Evolutionary conservation across 1,284 basidiomycete genomes (phyloP), one percentile per base, ranked within the genome.

Genomic region (Veloporphyrellus conicus): DNA sequence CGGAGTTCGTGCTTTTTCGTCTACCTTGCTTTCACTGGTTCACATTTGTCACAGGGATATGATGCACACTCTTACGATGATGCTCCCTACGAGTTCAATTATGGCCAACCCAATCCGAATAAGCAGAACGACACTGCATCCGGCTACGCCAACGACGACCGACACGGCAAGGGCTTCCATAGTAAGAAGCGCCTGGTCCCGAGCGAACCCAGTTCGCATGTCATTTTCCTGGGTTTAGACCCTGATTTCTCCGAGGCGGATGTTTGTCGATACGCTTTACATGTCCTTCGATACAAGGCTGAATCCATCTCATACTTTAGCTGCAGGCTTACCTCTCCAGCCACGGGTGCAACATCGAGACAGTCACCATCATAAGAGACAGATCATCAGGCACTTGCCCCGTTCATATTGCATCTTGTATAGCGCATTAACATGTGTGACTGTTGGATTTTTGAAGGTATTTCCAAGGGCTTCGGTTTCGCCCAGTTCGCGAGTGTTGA

Each of bases 381-480:
- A 87, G 88, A 79, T 78, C 80, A 77, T 84, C 90, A 81, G 91
- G 87, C 87, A 90, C 82, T 87, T 86, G 79, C 82, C 84, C 60
- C 73, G 77, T 86, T 87, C 79, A 77, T 81, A 81, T 82, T 68
- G 40, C 77, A 72, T 71, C 68, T 68, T 73, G 71, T 75, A 71
- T 76, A 68, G 74, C 74, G 72, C 81, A 83, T 87, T 87, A 73
- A 87, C 82, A 68, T 79, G 74, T 65, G 57, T 72, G 71, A 71
- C 72, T 68, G 58, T 78, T 78, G 69, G 73, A 76, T 77, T 78
- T 73, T 76, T 71, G 71, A 86, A 86, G 90, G 92, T 78, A 69
- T 77, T 53, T 93, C 90, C 46, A 93, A 93, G 72, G 86, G 89
- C 60, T 95, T 94, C 65, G 93, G 92, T 43, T 97, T 97, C 68